These are phyloP conservation scores for Papiliotrema flavescens DNA, from an alignment of 1,284 basidiomycete species.

Conservation along the genomic window DNA sequence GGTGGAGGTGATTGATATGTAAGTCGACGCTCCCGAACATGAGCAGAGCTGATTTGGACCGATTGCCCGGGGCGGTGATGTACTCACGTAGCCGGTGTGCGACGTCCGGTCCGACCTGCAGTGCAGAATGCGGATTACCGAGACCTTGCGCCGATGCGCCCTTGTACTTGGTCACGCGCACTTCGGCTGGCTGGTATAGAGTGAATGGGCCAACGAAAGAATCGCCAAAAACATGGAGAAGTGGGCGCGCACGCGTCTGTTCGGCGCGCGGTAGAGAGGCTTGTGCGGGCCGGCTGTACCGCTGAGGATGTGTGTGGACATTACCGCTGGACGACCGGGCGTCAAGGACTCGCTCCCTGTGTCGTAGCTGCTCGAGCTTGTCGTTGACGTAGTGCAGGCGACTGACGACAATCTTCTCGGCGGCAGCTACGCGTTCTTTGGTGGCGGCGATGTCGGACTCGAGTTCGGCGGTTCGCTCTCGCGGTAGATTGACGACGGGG, in stretches of 20 bases:
- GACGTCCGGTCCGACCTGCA: no score
- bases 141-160: conserved; percentile 46
- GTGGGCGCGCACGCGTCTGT: conserved; percentile 4
- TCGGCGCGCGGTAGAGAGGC: background rate
- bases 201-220: conserved; percentile 44
- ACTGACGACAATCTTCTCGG: no score
- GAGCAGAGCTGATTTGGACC: conserved; percentile 21
- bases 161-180: conserved; percentile 38
- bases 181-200: conserved; percentile 27
- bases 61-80: conserved; percentile 26
- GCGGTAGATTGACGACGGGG: no score
- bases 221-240: conserved; percentile 40
- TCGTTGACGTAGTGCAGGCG: no score
- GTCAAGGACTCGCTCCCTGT: background rate
- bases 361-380: no score
- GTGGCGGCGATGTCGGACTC: no score
- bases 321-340: background rate
- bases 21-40: conserved; percentile 47
- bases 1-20: conserved; percentile 47
- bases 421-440: no score
- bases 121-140: conserved; percentile 41
- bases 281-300: background rate
- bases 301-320: background rate
- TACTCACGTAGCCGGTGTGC: conserved; percentile 40
- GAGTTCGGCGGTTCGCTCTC: no score